These are phyloP conservation scores for Fusarium poae DNA, from an alignment of 2,329 filamentous ascomycete species.

Conservation along the genomic window DNA sequence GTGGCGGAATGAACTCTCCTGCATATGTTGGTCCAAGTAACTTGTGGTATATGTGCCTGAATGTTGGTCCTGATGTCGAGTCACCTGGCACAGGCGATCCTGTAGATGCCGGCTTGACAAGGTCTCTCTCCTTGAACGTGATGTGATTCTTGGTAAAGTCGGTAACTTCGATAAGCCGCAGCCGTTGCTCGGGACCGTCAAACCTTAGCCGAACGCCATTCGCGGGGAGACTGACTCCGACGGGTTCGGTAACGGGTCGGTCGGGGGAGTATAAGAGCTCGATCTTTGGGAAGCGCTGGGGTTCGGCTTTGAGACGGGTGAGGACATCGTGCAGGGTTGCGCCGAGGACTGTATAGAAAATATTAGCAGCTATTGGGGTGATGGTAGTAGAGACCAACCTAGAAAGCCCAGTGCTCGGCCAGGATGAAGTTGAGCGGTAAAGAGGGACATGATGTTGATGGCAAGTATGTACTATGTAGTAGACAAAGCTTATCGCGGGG, in stretches of 20 bases:
- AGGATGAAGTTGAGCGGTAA: slow-evolving; percentile 74
- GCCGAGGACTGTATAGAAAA: slow-evolving; percentile 76
- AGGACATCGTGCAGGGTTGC: slow-evolving; percentile 92
- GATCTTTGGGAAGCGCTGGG: slow-evolving; percentile 83
- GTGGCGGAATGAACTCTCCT: slow-evolving; percentile 86
- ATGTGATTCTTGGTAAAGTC: slow-evolving; percentile 90
- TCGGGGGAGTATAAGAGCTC: slow-evolving; percentile 84
- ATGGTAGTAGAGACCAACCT: slow-evolving; percentile 51
- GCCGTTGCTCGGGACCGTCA: slow-evolving; percentile 90
- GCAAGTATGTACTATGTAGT: slow-evolving; percentile 9
- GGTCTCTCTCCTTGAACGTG: slow-evolving; percentile 82
- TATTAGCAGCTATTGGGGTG: not conserved
- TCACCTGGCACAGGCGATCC: slow-evolving; percentile 53
- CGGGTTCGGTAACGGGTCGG: slow-evolving; percentile 79
- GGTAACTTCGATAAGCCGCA: slow-evolving; percentile 89
- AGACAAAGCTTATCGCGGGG: slow-evolving; percentile 33
- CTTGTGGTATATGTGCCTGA: slow-evolving; percentile 90
- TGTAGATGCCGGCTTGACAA: slow-evolving; percentile 72
- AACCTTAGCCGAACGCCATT: slow-evolving; percentile 94
- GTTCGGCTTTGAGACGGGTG: slow-evolving; percentile 88
- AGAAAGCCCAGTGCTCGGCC: slow-evolving; percentile 75
- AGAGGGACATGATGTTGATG: slow-evolving; percentile 59
- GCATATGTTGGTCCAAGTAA: slow-evolving; percentile 95
- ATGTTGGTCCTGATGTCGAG: slow-evolving; percentile 73
- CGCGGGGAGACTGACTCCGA: slow-evolving; percentile 80